Percentiles rank a stretch among this genome's conserved stretches.
These are phyloP conservation scores for Claviceps capensis DNA, from an alignment of 2,329 filamentous ascomycete species.

Conservation along the genomic window DNA sequence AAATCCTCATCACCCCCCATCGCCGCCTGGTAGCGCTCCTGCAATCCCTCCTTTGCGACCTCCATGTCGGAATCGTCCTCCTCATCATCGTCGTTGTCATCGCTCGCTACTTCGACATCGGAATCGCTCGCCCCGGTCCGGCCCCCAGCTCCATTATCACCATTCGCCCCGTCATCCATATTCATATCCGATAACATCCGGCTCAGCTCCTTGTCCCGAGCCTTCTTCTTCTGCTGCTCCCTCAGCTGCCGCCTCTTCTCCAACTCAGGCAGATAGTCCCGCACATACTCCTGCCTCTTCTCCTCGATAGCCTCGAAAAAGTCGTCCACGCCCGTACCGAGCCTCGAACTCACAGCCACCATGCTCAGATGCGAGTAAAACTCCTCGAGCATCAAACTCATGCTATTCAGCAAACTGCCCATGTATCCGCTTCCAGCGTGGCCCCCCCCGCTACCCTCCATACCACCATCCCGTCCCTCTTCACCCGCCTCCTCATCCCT, in stretches of 20 bases:
- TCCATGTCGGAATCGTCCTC: constrained; percentile 47
- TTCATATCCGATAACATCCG: constrained; percentile 92
- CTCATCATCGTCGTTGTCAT: constrained; percentile 37
- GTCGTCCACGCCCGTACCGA: constrained; percentile 79
- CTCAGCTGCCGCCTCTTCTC: constrained; percentile 64
- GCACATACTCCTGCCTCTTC: constrained; percentile 78
- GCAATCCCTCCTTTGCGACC: constrained; percentile 50
- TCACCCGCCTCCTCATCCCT: constrained; percentile 67
- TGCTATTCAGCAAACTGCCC: constrained; percentile 88
- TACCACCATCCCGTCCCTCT: constrained; percentile 59
- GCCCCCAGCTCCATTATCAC: constrained; percentile 11
- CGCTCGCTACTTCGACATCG: constrained; percentile 40
- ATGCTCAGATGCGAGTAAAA: constrained; percentile 92
- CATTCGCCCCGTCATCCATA: constrained; percentile 17
- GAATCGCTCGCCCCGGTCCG: constrained; percentile 26
- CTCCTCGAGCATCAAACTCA: constrained; percentile 94
- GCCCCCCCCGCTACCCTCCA: constrained; percentile 44
- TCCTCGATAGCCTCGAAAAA: constrained; percentile 83
- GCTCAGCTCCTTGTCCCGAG: constrained; percentile 68
- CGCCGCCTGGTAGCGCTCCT: constrained; percentile 64
- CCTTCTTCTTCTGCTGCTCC: constrained; percentile 57
- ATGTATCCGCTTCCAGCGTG: constrained; percentile 84
- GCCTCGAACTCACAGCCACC: constrained; percentile 86
- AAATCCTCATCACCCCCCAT: constrained; percentile 45
- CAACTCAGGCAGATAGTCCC: constrained; percentile 85